Evolutionary conservation across 108 stramenopile species (phyloP).

Genomic region (Poteriospumella lacustris): DNA sequence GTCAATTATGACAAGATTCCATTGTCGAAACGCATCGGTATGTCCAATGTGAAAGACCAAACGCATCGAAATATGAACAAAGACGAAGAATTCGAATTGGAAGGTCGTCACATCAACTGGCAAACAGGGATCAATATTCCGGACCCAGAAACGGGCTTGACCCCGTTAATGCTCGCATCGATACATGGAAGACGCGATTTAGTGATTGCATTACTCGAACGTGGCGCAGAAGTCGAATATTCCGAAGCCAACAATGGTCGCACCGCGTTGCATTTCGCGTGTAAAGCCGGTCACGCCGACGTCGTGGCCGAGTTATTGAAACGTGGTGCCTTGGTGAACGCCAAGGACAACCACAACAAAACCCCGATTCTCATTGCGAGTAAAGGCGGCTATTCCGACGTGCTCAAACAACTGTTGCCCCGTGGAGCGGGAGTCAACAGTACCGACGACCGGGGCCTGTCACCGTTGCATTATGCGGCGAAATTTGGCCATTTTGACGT

Average conservation of each 20-base stretch:
- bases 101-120: background rate
- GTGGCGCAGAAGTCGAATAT: conserved; percentile 3
- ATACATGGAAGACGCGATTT: background rate
- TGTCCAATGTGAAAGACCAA: too few relatives aligned
- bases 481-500: background rate
- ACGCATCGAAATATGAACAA: too few relatives aligned
- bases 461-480: background rate
- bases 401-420: background rate
- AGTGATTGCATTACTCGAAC: background rate
- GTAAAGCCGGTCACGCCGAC: background rate
- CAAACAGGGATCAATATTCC: background rate
- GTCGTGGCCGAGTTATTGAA: background rate
- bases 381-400: background rate
- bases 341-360: background rate
- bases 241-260: background rate
- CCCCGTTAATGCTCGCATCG: background rate
- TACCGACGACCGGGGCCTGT: background rate
- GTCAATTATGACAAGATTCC: too few relatives aligned
- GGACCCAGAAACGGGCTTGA: background rate
- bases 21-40: too few relatives aligned
- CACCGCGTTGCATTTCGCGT: background rate
- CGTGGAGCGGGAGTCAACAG: background rate
- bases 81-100: too few relatives aligned
- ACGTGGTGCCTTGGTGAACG: background rate
- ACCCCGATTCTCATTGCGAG: background rate